Evolutionary conservation across 169 alveolate species (phyloP), one percentile per base, ranked within the genome.

Genomic region (Plasmodium fragile): DNA sequence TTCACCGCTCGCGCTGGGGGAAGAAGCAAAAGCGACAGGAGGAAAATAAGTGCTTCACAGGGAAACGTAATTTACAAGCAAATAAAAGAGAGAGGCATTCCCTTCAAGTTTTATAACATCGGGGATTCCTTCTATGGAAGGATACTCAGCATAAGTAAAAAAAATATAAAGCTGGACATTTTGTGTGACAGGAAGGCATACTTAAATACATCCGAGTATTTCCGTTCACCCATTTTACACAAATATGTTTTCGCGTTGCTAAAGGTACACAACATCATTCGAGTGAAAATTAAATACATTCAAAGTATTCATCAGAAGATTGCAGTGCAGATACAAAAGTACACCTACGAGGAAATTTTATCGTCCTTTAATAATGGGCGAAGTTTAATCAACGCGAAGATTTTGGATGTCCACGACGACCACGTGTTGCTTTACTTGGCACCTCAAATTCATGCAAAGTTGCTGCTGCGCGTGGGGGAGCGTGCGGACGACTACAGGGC

Each of bases 171-270:
- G 49, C 3, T 87, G 8, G 93, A 87, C 81, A 87, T 87, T 11
- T 77, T 87, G 16, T 87, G 93, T 87, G 93, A 87, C 52, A 78
- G 93, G 13, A 87, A 87, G 36, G 93, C 93, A 34, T 75, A 77
- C 81, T 78, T 87, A 78, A 87, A 87, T 72, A 87, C 93, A 1
- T 78, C 81, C 0, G 93, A 87, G 49, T 87, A 78, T 87, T 87
- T 87, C 52, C 32, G 59, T 59, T 30, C 5, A 8, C 16, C 34
- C 1, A 13, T 3, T 28, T 77, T 87, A 22, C 22, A 79, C n/a
- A 87, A 75, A 87, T 87, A 87, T 78, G 81, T 87, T 30, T 41
- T 32, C 78, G 11, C 34, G 28, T 11, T 87, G 71, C n/a, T 87
- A 78, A 30, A 87, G 22, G 49, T 87, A 39, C 79, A 87, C 81